A percentile compares a stretch with the other conserved stretches of the same genome.
These are phyloP conservation scores for Eustoma russellianum DNA, from an alignment of 257 asterid genomes.

Conservation along the genomic window DNA sequence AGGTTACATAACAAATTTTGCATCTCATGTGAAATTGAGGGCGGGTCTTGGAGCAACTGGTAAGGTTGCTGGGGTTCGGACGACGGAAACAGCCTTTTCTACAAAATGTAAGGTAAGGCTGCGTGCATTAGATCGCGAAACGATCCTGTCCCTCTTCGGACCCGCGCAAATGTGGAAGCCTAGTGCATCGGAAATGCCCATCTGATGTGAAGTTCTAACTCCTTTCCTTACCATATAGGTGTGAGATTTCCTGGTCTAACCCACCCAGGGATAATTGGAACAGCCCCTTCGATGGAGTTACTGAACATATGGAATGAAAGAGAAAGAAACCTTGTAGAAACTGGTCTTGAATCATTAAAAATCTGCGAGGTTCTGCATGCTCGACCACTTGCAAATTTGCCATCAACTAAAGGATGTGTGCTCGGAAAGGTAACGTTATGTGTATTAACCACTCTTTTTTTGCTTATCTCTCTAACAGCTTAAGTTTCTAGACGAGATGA, in stretches of 20 bases:
- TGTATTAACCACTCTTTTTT: no score
- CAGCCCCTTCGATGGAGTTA: conserved; percentile 83
- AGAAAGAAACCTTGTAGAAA: conserved; percentile 61
- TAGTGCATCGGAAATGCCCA: no score
- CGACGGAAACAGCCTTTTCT: no score
- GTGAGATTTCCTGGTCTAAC: conserved; percentile 89
- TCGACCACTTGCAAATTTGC: conserved; percentile 79
- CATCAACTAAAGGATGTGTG: conserved; percentile 68
- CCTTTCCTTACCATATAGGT: conserved; percentile 25
- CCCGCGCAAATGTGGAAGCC: no score
- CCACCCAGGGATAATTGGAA: conserved; percentile 92
- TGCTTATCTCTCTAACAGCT: no score
- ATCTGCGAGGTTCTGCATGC: conserved; percentile 83
- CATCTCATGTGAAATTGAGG: not conserved
- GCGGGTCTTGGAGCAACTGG: no score
- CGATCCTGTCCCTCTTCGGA: no score
- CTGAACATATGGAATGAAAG: conserved; percentile 81
- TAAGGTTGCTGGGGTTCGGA: no score
- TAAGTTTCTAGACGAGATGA: no score
- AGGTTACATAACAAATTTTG: no score
- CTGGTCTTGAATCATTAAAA: conserved; percentile 53
- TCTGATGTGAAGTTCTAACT: not conserved
- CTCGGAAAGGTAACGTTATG: conserved; percentile 69
- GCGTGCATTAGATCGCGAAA: no score
- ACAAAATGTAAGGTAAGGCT: no score